Evolutionary conservation across 345 rosid species (phyloP), one percentile per base, ranked within the genome.

Genomic region (Dipteronia dyeriana): DNA sequence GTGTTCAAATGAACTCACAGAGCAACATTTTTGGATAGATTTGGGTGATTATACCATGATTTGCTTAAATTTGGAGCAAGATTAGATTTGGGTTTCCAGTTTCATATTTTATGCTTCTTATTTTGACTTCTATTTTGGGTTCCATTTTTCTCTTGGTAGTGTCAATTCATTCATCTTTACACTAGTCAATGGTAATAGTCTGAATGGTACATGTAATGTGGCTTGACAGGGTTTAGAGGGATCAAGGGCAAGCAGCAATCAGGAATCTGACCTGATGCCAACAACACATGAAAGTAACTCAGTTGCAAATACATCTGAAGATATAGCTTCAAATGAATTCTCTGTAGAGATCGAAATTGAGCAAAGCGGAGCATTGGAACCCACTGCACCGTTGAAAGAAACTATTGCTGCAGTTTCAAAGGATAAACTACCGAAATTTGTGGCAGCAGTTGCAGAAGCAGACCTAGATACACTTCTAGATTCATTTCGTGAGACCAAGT

Each of bases 391-490:
- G 11, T 69, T 62, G 11, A 26, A 59, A 14, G 59, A 22, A 0
- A 78, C 70, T 56, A 45, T 72, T 10, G 38, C 25, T 54, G 22
- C 43, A 49, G 75, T 22, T 54, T 41, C 81, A 1, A 45, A 76
- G 54, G 23, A 76, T n/a, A 56, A 56, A 34, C 57, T 57, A 12
- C 20, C 78, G 2, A 56, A 26, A 26, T 81, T 84, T 43, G 83
- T 87, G 76, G 84, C 89, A 8, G 66, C 87, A 51, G 84, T 82
- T 39, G 84, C 85, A 9, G 93, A 89, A 76, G 84, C 88, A 20
- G 97, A 95, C 72, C 83, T 93, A 19, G 96, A 93, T 76, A 84
- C 78, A 64, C 99, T 91, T 71, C 96, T 91, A 7, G 66, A 82
- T 79, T 89, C 93, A 38, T 83, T 86, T 47, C 19, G 65, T 9